Conservation (phyloP, 179 eudicot species). For the Corrigiola litoralis region DNA sequence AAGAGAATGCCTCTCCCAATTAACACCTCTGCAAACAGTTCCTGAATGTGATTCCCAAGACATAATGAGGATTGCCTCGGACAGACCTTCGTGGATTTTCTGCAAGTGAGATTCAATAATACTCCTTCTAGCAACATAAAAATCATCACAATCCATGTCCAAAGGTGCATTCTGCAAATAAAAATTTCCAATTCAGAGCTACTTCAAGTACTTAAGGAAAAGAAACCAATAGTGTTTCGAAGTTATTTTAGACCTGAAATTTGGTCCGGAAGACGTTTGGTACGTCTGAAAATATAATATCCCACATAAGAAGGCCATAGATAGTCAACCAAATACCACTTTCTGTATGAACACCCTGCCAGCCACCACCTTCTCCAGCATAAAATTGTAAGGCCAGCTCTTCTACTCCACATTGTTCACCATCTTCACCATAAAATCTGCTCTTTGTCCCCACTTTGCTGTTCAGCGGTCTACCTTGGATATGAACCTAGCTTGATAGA, state of each 20-base stretch:
- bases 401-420: slow-evolving; percentile 94
- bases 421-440: slow-evolving; percentile 86
- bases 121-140: slow-evolving; percentile 51
- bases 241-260: slow-evolving; percentile 60
- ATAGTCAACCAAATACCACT: slow-evolving; percentile 95
- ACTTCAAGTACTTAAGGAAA: neutral
- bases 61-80: slow-evolving; percentile 70
- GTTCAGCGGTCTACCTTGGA: slow-evolving; percentile 83
- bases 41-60: slow-evolving; percentile 74
- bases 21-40: slow-evolving; percentile 80
- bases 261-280: slow-evolving; percentile 77
- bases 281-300: slow-evolving; percentile 70
- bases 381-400: slow-evolving; percentile 85
- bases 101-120: slow-evolving; percentile 60
- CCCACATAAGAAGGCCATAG: slow-evolving; percentile 96
- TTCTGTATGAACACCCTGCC: slow-evolving; percentile 95
- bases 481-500: slow-evolving; percentile 47
- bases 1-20: slow-evolving; percentile 73
- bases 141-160: slow-evolving; percentile 70
- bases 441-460: slow-evolving; percentile 65
- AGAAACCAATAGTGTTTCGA: neutral
- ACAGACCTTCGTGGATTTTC: slow-evolving; percentile 69
- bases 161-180: slow-evolving; percentile 76
- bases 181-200: slow-evolving; percentile 1
- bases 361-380: slow-evolving; percentile 88